A percentile compares a stretch with the other conserved stretches of the same genome.
Evolutionary conservation across 768 basidiomycete species (phyloP).

Genomic region (Tricholoma bakamatsutake): DNA sequence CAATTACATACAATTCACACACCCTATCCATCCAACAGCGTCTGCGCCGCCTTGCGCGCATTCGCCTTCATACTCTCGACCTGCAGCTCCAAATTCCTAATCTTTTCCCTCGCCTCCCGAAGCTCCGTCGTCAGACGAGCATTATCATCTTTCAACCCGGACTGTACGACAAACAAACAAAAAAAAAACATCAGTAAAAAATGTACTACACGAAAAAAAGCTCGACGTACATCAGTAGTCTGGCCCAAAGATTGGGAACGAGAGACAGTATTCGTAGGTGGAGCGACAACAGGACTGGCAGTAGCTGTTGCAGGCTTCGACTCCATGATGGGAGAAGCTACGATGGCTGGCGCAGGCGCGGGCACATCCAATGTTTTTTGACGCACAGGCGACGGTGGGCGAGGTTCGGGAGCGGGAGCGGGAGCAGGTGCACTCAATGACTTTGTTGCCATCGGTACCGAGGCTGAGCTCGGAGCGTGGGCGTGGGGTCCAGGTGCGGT

Average conservation of each 20-base stretch:
- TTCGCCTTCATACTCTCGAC: conserved; percentile 72
- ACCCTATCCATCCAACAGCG: conserved; percentile 32
- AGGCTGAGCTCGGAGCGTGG: conserved; percentile 31
- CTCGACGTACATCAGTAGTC: neutral
- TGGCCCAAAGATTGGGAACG: neutral
- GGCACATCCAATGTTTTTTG: conserved; percentile 13
- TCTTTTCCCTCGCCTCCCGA: conserved; percentile 75
- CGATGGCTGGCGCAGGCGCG: neutral
- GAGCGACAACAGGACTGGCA: neutral
- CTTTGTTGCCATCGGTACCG: conserved; percentile 15
- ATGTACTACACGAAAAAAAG: neutral
- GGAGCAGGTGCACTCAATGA: conserved; percentile 25
- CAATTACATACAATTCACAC: neutral
- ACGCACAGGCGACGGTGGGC: conserved; percentile 8
- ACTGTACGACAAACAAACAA: conserved; percentile 1
- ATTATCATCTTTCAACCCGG: conserved; percentile 49
- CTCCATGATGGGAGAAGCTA: conserved; percentile 11
- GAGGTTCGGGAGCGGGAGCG: conserved; percentile 9
- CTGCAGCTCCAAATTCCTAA: conserved; percentile 78
- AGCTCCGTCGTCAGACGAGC: conserved; percentile 56
- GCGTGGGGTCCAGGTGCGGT: conserved; percentile 25
- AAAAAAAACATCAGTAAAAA: conserved; percentile 25
- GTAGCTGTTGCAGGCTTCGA: conserved; percentile 10
- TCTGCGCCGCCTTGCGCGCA: conserved; percentile 68
- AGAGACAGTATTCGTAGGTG: conserved; percentile 6